phyloP scores from a whole-genome alignment of 2,329 filamentous ascomycete genomes.

The Microdochium trichocladiopsis region DNA sequence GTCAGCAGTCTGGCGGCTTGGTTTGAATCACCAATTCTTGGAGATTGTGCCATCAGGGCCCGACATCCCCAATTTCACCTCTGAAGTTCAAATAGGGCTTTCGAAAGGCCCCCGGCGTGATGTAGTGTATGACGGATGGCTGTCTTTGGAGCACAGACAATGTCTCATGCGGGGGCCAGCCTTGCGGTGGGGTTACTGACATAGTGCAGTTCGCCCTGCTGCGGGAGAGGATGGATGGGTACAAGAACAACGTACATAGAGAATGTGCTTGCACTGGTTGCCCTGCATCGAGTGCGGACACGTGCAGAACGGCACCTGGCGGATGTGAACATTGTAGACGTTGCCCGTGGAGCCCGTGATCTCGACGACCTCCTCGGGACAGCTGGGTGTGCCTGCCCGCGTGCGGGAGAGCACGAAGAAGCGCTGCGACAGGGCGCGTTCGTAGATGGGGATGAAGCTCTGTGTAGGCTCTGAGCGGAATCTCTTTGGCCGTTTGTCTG shows the following conservation, averaged over 20 bases:
- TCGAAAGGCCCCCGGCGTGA: too few relatives aligned
- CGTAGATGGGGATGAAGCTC: background rate
- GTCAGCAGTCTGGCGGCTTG: background rate
- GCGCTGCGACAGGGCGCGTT: constrained; percentile 5
- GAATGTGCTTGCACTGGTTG: constrained; percentile 58
- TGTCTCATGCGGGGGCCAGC: background rate
- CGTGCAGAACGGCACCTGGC: constrained; percentile 41
- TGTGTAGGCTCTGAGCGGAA: constrained; percentile 2
- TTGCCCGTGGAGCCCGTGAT: constrained; percentile 61
- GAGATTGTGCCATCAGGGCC: too few relatives aligned
- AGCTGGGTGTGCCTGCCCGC: constrained; percentile 23
- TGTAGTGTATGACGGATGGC: too few relatives aligned
- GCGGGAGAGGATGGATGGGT: background rate
- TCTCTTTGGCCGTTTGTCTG: constrained; percentile 4
- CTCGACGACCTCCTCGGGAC: constrained; percentile 45
- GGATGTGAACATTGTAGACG: constrained; percentile 51
- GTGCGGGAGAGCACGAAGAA: constrained; percentile 39
- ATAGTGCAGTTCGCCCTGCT: background rate
- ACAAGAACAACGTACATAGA: constrained; percentile 39
- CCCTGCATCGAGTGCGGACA: constrained; percentile 47
- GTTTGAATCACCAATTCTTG: too few relatives aligned
- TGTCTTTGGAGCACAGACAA: background rate
- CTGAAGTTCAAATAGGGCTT: too few relatives aligned
- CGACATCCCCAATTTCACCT: too few relatives aligned
- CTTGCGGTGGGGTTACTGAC: background rate